Conservation (phyloP, 192 early-diverging fungal species). For the Chytriomyces sp. region DNA sequence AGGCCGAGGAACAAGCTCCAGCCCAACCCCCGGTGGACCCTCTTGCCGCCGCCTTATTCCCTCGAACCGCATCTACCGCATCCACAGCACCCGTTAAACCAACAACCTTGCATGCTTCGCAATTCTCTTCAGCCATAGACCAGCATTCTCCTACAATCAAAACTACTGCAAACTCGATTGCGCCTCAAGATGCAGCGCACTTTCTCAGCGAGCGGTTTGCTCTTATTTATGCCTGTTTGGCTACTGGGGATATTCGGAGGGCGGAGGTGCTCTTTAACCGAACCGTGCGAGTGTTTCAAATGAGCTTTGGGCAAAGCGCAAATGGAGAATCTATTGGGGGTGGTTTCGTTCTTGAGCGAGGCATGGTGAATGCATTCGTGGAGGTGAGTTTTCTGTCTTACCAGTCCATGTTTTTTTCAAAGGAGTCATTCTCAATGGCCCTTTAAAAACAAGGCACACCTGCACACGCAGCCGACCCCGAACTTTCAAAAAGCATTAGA, state of each 20-base stretch:
- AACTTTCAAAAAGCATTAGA: conserved; percentile 55
- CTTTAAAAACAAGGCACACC: conserved; percentile 40
- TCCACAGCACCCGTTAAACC: background rate
- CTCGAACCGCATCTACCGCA: background rate
- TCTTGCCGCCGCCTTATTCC: background rate
- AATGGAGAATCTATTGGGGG: background rate
- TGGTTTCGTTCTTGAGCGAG: conserved; percentile 16
- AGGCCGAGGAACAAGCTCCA: background rate
- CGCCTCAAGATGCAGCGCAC: conserved; percentile 11
- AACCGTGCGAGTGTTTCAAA: conserved; percentile 65
- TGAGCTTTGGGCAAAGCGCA: background rate
- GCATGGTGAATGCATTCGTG: conserved; percentile 85
- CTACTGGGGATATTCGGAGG: conserved; percentile 72
- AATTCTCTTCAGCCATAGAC: background rate
- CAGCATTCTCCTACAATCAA: background rate
- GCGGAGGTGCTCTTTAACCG: conserved; percentile 75
- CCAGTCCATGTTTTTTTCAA: conserved; percentile 6
- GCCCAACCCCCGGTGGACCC: background rate
- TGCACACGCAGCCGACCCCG: conserved; percentile 49
- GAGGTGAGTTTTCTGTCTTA: conserved; percentile 43
- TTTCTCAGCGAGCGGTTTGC: conserved; percentile 38
- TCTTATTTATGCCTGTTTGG: conserved; percentile 65
- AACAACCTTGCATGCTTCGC: conserved; percentile 2
- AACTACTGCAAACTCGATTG: background rate
- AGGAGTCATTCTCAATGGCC: conserved; percentile 42